Conservation (phyloP, 2,329 filamentous ascomycete species). For the Ophiostoma fasciatum region DNA sequence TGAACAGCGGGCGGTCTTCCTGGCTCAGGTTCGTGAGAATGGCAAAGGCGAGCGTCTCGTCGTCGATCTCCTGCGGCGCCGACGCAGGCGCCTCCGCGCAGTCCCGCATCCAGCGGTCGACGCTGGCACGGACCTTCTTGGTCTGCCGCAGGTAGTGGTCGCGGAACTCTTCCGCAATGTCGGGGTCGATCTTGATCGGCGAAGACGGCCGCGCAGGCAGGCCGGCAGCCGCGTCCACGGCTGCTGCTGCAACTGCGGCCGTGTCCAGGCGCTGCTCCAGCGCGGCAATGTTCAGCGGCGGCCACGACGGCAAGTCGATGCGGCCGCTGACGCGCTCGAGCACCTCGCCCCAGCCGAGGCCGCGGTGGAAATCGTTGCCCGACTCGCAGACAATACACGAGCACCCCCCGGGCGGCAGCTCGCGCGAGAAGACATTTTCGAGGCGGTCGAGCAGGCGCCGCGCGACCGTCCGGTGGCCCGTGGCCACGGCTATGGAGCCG, state of each 20-base stretch:
- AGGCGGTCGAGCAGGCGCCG: constrained; percentile 76
- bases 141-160: constrained; percentile 87
- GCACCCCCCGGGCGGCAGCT: constrained; percentile 78
- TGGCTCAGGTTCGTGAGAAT: constrained; percentile 75
- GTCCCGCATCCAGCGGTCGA: constrained; percentile 77
- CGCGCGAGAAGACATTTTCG: constrained; percentile 86
- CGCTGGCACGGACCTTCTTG: constrained; percentile 80
- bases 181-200: constrained; percentile 68
- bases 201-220: constrained; percentile 41
- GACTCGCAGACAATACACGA: constrained; percentile 68
- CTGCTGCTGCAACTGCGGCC: constrained; percentile 20
- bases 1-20: constrained; percentile 66
- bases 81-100: constrained; percentile 61
- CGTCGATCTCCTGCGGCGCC: constrained; percentile 78
- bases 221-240: constrained; percentile 5
- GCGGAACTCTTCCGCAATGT: constrained; percentile 84
- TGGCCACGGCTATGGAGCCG: constrained; percentile 87
- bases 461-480: constrained; percentile 88
- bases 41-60: constrained; percentile 85
- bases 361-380: constrained; percentile 45
- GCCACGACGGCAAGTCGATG: constrained; percentile 75
- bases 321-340: constrained; percentile 84
- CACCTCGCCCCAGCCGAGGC: constrained; percentile 89
- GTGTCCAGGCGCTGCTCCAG: constrained; percentile 46
- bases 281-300: constrained; percentile 62